Evolutionary conservation across 108 stramenopile genomes (phyloP).

Genomic region (Cylindrotheca fusiformis): DNA sequence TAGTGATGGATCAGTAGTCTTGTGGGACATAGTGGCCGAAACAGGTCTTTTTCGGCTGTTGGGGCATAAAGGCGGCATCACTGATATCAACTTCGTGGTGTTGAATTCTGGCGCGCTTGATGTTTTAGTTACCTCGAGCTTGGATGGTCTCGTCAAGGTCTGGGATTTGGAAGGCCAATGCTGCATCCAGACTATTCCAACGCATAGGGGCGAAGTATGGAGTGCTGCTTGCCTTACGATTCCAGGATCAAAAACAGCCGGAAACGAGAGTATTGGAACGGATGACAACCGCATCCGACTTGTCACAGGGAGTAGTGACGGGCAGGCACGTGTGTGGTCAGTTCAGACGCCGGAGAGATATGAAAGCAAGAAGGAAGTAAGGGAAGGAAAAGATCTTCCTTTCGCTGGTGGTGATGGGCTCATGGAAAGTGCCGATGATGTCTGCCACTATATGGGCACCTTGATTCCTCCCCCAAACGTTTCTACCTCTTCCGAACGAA

Average conservation of each 20-base stretch:
- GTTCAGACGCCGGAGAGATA: conserved; percentile 7
- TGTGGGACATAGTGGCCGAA: conserved; percentile 96
- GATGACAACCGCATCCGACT: conserved; percentile 59
- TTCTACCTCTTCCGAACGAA: conserved; percentile 56
- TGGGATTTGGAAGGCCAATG: conserved; percentile 97
- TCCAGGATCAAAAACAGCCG: conserved; percentile 17
- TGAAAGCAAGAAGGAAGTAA: neutral
- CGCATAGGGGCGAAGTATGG: conserved; percentile 88
- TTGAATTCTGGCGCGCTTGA: conserved; percentile 38
- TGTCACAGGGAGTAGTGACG: conserved; percentile 87
- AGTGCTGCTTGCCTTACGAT: conserved; percentile 32
- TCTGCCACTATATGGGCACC: conserved; percentile 71
- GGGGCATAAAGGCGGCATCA: conserved; percentile 91
- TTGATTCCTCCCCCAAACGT: conserved; percentile 64
- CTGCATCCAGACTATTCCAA: conserved; percentile 95
- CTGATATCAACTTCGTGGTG: conserved; percentile 77
- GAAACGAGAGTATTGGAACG: conserved; percentile 6
- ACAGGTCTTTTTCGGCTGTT: conserved; percentile 88
- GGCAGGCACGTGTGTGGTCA: conserved; percentile 85
- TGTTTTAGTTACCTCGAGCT: conserved; percentile 76
- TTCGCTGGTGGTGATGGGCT: conserved; percentile 19
- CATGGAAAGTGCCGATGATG: conserved; percentile 36
- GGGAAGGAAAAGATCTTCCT: neutral
- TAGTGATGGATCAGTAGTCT: conserved; percentile 85
- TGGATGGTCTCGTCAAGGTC: conserved; percentile 96